phyloP scores from a whole-genome alignment of 2,329 filamentous ascomycete species.

The Talaromyces albobiverticillius region DNA sequence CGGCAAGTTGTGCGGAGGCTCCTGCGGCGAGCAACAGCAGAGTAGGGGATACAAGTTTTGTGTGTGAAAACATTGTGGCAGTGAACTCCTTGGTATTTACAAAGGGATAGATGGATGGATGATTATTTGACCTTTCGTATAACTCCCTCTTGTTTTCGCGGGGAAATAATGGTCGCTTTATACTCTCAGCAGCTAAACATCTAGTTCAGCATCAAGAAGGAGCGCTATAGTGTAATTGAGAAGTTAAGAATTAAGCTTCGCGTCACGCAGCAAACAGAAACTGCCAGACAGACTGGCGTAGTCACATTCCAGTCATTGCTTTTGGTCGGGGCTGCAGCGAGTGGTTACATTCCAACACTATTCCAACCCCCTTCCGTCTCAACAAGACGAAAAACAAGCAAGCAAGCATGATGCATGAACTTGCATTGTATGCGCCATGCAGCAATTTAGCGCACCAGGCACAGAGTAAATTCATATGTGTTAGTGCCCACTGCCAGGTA shows the following conservation, averaged over 20 bases:
- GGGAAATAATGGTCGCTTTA: not conserved
- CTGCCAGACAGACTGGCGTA: not conserved
- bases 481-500: conserved; percentile 10
- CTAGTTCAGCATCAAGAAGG: not conserved
- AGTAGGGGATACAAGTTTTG: not conserved
- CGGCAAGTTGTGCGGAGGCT: not conserved
- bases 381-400: not conserved
- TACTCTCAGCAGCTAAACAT: too few species aligned
- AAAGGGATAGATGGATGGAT: not conserved
- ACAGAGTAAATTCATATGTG: conserved; percentile 2
- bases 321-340: not conserved
- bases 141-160: not conserved
- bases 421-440: not conserved
- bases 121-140: not conserved
- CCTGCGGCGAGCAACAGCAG: not conserved
- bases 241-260: not conserved
- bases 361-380: not conserved
- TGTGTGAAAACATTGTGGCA: not conserved
- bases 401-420: not conserved
- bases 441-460: not conserved
- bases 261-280: conserved; percentile 1
- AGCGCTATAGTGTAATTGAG: too few species aligned
- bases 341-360: conserved; percentile 11
- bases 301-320: conserved; percentile 1
- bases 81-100: not conserved